Conservation (phyloP, 169 alveolate species). For the Plasmodium gallinaceum region DNA sequence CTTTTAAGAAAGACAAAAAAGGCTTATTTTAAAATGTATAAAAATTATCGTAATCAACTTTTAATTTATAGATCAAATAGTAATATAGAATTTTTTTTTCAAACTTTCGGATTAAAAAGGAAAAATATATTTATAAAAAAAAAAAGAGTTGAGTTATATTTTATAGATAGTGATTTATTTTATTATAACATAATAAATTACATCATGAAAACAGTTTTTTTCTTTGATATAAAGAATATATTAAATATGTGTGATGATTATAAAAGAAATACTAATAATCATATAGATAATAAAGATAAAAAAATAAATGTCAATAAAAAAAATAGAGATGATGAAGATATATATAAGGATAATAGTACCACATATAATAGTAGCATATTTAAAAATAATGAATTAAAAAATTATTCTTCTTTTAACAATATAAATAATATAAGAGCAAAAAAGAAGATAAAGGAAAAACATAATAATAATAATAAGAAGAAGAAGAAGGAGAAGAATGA, state of each 20-base stretch:
- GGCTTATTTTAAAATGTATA: neutral
- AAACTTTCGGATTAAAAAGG: slow-evolving; percentile 3
- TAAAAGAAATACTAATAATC: neutral
- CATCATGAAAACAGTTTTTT: neutral
- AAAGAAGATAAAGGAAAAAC: too few relatives aligned
- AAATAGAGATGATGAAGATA: neutral
- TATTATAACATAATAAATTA: neutral
- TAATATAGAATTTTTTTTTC: neutral
- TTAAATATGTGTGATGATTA: neutral
- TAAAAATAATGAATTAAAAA: neutral
- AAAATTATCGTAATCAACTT: neutral
- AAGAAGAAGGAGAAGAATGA: too few relatives aligned
- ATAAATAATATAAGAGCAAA: too few relatives aligned
- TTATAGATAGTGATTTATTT: neutral
- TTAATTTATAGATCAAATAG: too few relatives aligned
- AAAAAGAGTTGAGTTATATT: neutral
- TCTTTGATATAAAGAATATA: neutral
- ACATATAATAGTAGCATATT: neutral
- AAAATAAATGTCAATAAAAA: neutral
- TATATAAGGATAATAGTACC: neutral
- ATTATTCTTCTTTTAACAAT: too few relatives aligned
- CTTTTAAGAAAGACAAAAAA: neutral
- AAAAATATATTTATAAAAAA: slow-evolving; percentile 1
- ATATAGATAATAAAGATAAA: neutral
- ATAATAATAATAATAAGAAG: neutral